A percentile compares a stretch with the other conserved stretches of the same genome.
Evolutionary conservation across 2,329 filamentous ascomycete species (phyloP).

Genomic region (Aspergillus sp.): DNA sequence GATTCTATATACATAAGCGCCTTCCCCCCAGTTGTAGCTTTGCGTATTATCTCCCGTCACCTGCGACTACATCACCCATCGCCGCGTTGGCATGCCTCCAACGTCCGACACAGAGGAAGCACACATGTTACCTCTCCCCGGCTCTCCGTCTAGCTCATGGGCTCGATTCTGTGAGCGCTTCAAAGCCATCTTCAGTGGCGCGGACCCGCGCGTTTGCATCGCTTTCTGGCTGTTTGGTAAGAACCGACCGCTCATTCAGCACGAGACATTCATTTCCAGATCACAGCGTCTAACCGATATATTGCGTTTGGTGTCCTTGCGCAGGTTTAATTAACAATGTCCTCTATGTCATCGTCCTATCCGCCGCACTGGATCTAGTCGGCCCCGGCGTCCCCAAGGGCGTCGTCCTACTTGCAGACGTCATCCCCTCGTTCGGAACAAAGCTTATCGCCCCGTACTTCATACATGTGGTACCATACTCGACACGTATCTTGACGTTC

Average conservation of each 20-base stretch:
- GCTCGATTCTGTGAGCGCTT: constrained; percentile 64
- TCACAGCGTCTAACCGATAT: neutral
- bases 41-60: neutral
- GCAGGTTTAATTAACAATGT: constrained; percentile 91
- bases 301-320: neutral
- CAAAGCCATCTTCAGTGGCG: constrained; percentile 55
- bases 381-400: constrained; percentile 80
- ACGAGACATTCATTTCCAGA: neutral
- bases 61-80: neutral
- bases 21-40: neutral
- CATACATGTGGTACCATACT: constrained; percentile 80
- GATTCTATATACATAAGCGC: neutral
- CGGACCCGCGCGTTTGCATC: constrained; percentile 63
- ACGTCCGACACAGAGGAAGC: constrained; percentile 15
- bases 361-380: constrained; percentile 89
- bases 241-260: constrained; percentile 8
- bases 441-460: constrained; percentile 91
- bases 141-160: constrained; percentile 61
- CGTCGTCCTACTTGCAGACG: constrained; percentile 85
- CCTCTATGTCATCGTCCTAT: constrained; percentile 94
- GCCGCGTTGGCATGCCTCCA: constrained; percentile 18
- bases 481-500: constrained; percentile 65
- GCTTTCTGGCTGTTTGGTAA: constrained; percentile 94
- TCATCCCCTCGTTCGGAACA: constrained; percentile 78
- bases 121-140: constrained; percentile 48